Evolutionary conservation across 2,329 filamentous ascomycete species (phyloP).

Genomic region (Fusarium cicatricum): DNA sequence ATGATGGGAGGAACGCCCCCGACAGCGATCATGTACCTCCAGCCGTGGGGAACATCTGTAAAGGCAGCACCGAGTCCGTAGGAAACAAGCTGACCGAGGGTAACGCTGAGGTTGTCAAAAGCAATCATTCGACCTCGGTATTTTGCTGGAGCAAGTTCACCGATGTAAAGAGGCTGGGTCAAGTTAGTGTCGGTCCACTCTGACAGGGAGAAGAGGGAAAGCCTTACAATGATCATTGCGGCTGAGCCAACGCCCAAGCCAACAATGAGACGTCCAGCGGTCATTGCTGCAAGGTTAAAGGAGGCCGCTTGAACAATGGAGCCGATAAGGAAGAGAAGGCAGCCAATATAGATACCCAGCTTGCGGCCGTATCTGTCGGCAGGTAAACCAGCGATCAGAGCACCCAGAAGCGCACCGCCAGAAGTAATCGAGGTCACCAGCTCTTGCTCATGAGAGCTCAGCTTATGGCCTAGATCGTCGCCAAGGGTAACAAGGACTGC

Average conservation of each 20-base stretch:
- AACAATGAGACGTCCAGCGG: conserved; percentile 51
- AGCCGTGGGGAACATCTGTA: conserved; percentile 52
- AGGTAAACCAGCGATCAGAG: conserved; percentile 39
- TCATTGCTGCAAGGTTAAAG: conserved; percentile 41
- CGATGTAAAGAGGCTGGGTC: conserved; percentile 54
- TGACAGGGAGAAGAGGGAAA: neutral
- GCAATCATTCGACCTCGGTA: conserved; percentile 59
- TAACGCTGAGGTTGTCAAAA: conserved; percentile 57
- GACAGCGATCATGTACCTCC: conserved; percentile 59
- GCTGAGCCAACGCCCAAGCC: conserved; percentile 59
- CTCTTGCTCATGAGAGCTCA: conserved; percentile 56
- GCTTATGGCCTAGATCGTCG: conserved; percentile 48
- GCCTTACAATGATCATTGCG: conserved; percentile 51
- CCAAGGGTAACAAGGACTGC: conserved; percentile 43
- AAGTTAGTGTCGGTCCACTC: neutral
- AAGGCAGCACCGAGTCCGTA: conserved; percentile 54
- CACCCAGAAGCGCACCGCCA: conserved; percentile 45
- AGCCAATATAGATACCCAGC: conserved; percentile 41
- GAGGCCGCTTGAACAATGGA: conserved; percentile 40
- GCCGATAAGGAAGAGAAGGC: conserved; percentile 38
- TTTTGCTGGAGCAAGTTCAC: conserved; percentile 58
- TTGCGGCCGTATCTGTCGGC: conserved; percentile 42
- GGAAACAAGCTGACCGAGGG: conserved; percentile 51
- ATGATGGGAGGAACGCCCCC: conserved; percentile 57
- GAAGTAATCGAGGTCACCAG: conserved; percentile 61